Evolutionary conservation across 495 filamentous ascomycete species (phyloP), one percentile per base, ranked within the genome.

Genomic region (Aspergillus campestris): DNA sequence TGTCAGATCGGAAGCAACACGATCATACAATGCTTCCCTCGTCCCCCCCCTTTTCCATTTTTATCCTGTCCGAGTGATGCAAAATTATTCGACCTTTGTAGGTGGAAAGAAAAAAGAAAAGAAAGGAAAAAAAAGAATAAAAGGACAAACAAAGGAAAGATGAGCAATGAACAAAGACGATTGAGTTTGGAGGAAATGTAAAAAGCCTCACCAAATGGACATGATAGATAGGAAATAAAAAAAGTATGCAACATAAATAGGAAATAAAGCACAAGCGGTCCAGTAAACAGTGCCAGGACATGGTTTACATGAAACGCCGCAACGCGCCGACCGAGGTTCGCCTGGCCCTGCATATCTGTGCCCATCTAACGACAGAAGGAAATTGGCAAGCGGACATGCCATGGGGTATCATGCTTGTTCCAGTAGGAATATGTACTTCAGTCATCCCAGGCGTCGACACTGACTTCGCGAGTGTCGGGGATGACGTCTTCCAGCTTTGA

Each of bases 401-500:
- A 44, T 50, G 43, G 55, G 55, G 55, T 56, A 52, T 62, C 49
- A 55, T 48, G 46, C 50, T 40, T 45, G 29, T 43, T 49, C 55
- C 48, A 48, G 45, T 45, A 44, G 48, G 40, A 47, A 50, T 53
- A 46, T 49, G n/a, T 44, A 45, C 36, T 51, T 50, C 55, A 66
- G 11, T 65, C 62, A 31, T 67, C 64, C 60, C 59, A 67, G 8
- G 35, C 51, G 42, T 70, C 66, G 14, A 64, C 62, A 39, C 62
- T 59, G 15, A 64, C 42, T 29, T 68, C 65, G 27, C 65, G 60
- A 40, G 61, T 53, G 38, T 66, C 59, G 2, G 58, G 50, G 5
- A 69, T 61, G 12, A 55, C 39, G 36, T 70, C 69, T 34, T 72
- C 67, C 11, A 69, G 48, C 38, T 68, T 71, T 6, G 63, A 63